Base-by-base conservation (phyloP, 2,329 filamentous ascomycete genomes). In the Botrytis elliptica region DNA sequence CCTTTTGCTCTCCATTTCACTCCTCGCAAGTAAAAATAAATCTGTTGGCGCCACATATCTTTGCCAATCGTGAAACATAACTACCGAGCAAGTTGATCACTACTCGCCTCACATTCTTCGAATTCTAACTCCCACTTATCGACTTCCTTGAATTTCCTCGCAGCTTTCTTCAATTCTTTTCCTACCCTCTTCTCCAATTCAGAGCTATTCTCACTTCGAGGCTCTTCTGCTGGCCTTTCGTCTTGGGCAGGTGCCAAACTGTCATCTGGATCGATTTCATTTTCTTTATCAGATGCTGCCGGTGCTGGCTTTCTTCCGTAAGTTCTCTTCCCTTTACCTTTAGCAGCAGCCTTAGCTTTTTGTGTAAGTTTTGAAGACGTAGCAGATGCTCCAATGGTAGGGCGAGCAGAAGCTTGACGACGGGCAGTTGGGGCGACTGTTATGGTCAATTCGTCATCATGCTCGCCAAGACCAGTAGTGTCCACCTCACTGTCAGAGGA, bases 111-210 rank as follows among this genome's bases (percentile, higher is more conserved):
- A 67, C 89, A 85, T 77, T 90, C 89, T 83, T 92, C 90, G 81
- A 88, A 92, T 69, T 89, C 88, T 75, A 92, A 82, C 82, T 90
- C 85, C 89, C 90, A 92, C 82, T 86, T 84, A 80, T 92, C 90
- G 59, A 92, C 90, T 82, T 92, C 90, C 80, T 88, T 85, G 78
- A 92, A 92, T 82, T 92, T 92, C 79, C 84, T 86, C 16, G 85
- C 85, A 59, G 89, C 88, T 68, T 85, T 84, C 81, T 88, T 88
- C 75, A 92, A 83, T 83, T 82, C 80, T 67, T 78, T 79, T 10
- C 86, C 83, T 66, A 86, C 79, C 10, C 83, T 80, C 67, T 81
- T 81, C 73, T 83, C 79, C 79, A 83, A 57, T 77, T 81, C 77
- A 79, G 82, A 78, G 76, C 83, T 82, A 78, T 81, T 81, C 75